phyloP scores from a whole-genome alignment of 2,329 filamentous ascomycete species.

The Sarocladium kiliense region DNA sequence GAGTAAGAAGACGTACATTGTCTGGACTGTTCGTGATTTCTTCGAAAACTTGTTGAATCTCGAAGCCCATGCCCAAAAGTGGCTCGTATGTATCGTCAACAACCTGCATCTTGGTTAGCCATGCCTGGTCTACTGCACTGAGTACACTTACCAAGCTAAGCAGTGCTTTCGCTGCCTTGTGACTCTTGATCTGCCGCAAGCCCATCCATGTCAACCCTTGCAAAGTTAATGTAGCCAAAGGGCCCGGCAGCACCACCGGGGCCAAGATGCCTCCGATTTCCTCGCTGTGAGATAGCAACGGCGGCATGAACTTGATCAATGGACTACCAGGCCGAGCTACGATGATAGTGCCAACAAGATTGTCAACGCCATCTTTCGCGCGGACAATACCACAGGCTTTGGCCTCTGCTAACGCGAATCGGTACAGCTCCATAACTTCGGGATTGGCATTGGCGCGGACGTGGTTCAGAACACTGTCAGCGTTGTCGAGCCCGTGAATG shows the following conservation, averaged over 20 bases:
- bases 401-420: slow-evolving; percentile 64
- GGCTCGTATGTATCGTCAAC: slow-evolving; percentile 67
- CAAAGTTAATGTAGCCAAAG: slow-evolving; percentile 62
- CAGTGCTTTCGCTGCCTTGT: slow-evolving; percentile 67
- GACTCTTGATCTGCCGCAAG: slow-evolving; percentile 74
- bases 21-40: slow-evolving; percentile 65
- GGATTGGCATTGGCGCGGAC: slow-evolving; percentile 70
- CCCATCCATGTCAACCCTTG: slow-evolving; percentile 79
- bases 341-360: slow-evolving; percentile 73
- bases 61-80: slow-evolving; percentile 74
- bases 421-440: slow-evolving; percentile 76
- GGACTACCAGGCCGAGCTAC: slow-evolving; percentile 68
- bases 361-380: slow-evolving; percentile 64
- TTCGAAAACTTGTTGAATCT: slow-evolving; percentile 73
- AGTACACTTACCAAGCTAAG: slow-evolving; percentile 68
- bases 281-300: slow-evolving; percentile 54
- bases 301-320: slow-evolving; percentile 65
- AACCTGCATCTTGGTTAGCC: slow-evolving; percentile 40
- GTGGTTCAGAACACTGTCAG: slow-evolving; percentile 67
- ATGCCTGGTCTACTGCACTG: not conserved
- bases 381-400: slow-evolving; percentile 76
- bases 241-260: slow-evolving; percentile 66
- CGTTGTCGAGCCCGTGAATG: slow-evolving; percentile 74
- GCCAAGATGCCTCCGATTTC: slow-evolving; percentile 72
- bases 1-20: slow-evolving; percentile 46